A percentile compares a stretch with the other conserved stretches of the same genome.
Evolutionary conservation across 257 asterid genomes (phyloP).

Genomic region (Solanum sejunctum): DNA sequence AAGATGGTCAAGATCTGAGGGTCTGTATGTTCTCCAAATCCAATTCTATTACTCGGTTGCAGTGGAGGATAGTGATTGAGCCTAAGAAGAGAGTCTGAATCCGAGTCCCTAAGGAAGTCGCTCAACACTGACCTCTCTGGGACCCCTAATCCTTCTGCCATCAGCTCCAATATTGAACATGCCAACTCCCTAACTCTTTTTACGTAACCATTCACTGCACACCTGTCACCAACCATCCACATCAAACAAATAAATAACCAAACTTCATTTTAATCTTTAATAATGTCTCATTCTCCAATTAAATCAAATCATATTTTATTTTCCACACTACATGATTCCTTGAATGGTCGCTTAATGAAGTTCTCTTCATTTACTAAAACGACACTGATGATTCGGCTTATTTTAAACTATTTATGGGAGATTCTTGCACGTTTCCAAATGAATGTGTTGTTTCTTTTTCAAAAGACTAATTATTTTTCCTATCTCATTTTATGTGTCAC

Average conservation of each 20-base stretch:
- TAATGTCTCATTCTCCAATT: background rate
- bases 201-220: conserved; percentile 41
- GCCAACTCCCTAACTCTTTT: conserved; percentile 47
- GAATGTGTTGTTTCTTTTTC: background rate
- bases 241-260: background rate
- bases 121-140: conserved; percentile 24
- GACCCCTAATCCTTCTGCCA: conserved; percentile 37
- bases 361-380: conserved; percentile 11
- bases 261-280: background rate
- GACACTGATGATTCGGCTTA: background rate
- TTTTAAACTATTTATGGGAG: conserved; percentile 23
- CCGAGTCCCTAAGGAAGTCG: conserved; percentile 27
- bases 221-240: conserved; percentile 11
- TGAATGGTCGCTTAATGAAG: background rate
- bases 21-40: conserved; percentile 86
- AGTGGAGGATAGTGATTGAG: conserved; percentile 59
- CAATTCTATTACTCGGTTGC: conserved; percentile 11
- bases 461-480: background rate
- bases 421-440: background rate
- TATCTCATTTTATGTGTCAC: too few species aligned
- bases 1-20: conserved; percentile 79
- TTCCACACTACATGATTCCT: background rate
- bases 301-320: background rate
- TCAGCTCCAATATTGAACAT: conserved; percentile 52
- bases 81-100: conserved; percentile 47